Evolutionary conservation across 257 asterid genomes (phyloP).

Genomic region (Rehmannia glutinosa): DNA sequence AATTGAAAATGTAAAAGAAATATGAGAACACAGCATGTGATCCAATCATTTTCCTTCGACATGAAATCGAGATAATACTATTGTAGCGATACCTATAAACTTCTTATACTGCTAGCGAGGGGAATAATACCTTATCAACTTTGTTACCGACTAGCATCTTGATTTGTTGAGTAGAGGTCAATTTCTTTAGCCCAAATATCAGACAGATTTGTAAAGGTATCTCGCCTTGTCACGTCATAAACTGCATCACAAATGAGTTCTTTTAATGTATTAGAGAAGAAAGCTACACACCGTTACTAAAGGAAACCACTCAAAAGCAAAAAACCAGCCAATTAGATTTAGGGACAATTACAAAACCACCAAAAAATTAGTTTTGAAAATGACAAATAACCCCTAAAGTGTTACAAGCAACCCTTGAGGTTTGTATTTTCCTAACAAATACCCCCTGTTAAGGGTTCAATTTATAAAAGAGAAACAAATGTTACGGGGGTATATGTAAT

Average conservation of each 20-base stretch:
- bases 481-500: too few relatives aligned
- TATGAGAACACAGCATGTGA: not conserved
- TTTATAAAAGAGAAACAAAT: too few relatives aligned
- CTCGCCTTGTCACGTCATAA: constrained; percentile 87
- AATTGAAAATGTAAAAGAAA: too few relatives aligned
- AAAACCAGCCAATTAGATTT: not conserved
- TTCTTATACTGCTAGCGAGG: not conserved
- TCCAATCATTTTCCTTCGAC: not conserved
- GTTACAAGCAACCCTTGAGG: too few relatives aligned
- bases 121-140: constrained; percentile 74
- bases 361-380: too few relatives aligned
- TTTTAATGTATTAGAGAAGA: not conserved
- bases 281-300: not conserved
- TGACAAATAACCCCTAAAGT: too few relatives aligned
- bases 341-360: too few relatives aligned
- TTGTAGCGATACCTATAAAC: constrained; percentile 30
- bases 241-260: constrained; percentile 36
- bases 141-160: constrained; percentile 97
- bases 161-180: constrained; percentile 81
- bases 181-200: constrained; percentile 94
- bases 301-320: not conserved
- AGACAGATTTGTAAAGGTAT: constrained; percentile 78
- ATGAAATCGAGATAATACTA: not conserved
- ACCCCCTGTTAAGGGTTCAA: too few relatives aligned
- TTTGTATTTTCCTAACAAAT: too few relatives aligned